These are phyloP conservation scores for Gracilaria domingensis DNA, from an alignment of 23 red algal genomes.

Conservation along the genomic window DNA sequence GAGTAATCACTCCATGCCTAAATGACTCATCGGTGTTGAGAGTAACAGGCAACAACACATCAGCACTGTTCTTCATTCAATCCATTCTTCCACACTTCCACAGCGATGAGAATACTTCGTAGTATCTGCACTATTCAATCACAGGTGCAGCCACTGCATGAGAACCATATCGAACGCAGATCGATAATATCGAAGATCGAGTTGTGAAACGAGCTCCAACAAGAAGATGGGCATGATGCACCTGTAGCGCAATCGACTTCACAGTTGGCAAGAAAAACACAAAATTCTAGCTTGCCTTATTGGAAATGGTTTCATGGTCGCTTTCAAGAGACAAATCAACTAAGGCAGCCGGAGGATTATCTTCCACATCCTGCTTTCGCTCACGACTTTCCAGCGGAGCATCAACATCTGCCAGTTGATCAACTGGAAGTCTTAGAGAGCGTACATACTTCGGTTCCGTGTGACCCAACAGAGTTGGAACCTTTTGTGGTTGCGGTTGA, in stretches of 20 bases:
- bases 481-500: background rate
- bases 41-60: background rate
- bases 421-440: background rate
- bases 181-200: too few relatives aligned
- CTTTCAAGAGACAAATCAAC: conserved; percentile 9
- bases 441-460: conserved; percentile 10
- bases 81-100: background rate
- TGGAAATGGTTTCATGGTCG: conserved; percentile 3
- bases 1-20: background rate
- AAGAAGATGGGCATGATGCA: background rate
- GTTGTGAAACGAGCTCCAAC: too few relatives aligned
- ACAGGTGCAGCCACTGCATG: too few relatives aligned
- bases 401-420: background rate
- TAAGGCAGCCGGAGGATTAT: background rate
- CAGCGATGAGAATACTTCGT: background rate
- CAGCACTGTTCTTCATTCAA: background rate
- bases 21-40: background rate
- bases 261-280: background rate
- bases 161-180: too few relatives aligned
- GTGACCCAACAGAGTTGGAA: background rate
- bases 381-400: background rate
- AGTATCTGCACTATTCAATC: background rate
- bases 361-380: background rate
- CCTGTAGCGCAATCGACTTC: background rate
- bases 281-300: conserved; percentile 3